Evolutionary conservation across 129 eudicot species (phyloP).

Genomic region (sunflower (Helianthus annuus)): DNA sequence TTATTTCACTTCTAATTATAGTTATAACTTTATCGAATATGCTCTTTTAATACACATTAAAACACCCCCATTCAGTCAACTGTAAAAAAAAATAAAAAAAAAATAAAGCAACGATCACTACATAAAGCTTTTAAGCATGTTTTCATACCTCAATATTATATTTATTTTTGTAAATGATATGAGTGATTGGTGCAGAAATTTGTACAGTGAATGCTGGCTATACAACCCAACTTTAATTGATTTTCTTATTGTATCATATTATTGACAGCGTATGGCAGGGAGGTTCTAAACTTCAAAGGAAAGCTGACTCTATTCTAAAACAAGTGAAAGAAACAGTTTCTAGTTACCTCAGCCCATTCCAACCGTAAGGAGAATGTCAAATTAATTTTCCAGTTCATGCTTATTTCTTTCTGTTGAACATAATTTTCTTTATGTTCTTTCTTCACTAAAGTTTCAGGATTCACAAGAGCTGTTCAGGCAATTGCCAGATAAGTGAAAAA

Average conservation of each 20-base stretch:
- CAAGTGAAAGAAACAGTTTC: constrained; percentile 39
- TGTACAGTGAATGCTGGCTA: not conserved
- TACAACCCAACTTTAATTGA: not conserved
- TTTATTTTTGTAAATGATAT: too few species aligned
- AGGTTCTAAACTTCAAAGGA: constrained; percentile 37
- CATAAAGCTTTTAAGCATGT: too few species aligned
- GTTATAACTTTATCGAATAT: too few species aligned
- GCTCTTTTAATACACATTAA: too few species aligned
- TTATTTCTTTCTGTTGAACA: not conserved
- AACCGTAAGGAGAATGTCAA: constrained; percentile 45
- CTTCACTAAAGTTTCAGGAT: constrained; percentile 40
- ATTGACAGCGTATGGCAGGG: constrained; percentile 58
- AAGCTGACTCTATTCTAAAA: constrained; percentile 38
- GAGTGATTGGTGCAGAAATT: too few species aligned
- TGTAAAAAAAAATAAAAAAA: not conserved
- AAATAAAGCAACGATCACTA: constrained; percentile 21
- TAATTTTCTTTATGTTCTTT: constrained; percentile 20
- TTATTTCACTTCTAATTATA: too few species aligned
- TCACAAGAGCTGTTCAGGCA: constrained; percentile 33
- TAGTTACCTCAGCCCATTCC: constrained; percentile 40
- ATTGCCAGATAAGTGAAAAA: constrained; percentile 17
- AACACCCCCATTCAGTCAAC: too few species aligned
- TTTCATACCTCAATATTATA: too few species aligned
- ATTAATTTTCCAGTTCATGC: not conserved
- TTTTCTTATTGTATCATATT: constrained; percentile 30